Percentiles rank a stretch among this genome's conserved stretches.
These are phyloP conservation scores for Ambrosia hybrid DNA, from an alignment of 140 eudicot genomes.

Conservation along the genomic window DNA sequence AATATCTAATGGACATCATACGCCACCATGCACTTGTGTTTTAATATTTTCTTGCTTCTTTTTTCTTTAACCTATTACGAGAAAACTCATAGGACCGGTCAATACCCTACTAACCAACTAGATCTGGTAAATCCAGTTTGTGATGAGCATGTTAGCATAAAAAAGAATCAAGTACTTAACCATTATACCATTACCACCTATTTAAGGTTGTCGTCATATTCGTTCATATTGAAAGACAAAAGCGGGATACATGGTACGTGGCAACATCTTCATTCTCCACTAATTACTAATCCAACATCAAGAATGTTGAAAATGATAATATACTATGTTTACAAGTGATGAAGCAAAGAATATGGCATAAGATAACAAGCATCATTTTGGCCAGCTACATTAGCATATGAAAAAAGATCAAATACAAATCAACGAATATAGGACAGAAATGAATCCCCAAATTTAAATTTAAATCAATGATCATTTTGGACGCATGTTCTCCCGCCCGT, in stretches of 20 bases:
- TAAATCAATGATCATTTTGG: too few species aligned
- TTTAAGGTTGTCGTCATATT: too few species aligned
- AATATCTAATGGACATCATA: constrained; percentile 17
- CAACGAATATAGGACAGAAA: constrained; percentile 35
- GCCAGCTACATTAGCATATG: constrained; percentile 34
- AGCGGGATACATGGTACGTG: too few species aligned
- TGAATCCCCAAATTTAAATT: constrained; percentile 17
- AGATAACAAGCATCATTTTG: constrained; percentile 11
- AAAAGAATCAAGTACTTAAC: too few species aligned
- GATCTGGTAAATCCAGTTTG: too few species aligned
- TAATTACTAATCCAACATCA: background rate
- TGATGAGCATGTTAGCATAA: too few species aligned
- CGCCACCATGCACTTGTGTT: constrained; percentile 9
- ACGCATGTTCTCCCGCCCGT: too few species aligned
- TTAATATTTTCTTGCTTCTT: background rate
- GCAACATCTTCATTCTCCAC: constrained; percentile 20
- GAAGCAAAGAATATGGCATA: constrained; percentile 4
- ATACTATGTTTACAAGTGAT: constrained; percentile 11
- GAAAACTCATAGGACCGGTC: too few species aligned
- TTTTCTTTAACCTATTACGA: too few species aligned
- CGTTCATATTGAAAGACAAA: too few species aligned
- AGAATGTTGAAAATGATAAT: constrained; percentile 15
- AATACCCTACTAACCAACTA: too few species aligned
- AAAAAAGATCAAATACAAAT: constrained; percentile 30
- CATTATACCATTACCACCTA: too few species aligned